phyloP scores from a whole-genome alignment of 164 flowering plant genomes.

The Piper longum region DNA sequence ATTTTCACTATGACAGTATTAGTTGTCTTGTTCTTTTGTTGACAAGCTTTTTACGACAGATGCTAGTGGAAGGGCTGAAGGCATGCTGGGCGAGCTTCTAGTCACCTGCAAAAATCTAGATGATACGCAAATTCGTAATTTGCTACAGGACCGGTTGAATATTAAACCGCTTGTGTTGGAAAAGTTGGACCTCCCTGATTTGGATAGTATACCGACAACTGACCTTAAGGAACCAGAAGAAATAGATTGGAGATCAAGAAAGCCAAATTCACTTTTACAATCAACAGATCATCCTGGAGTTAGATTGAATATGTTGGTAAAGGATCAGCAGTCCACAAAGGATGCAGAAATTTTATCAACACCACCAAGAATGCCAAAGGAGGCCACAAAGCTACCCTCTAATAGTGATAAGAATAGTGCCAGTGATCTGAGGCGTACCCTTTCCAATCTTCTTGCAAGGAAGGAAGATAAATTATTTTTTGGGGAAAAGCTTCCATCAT shows the following conservation, averaged over 20 bases:
- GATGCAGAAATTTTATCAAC: not conserved
- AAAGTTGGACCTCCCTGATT: constrained; percentile 1
- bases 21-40: constrained; percentile 1
- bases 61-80: constrained; percentile 13
- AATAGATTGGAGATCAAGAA: not conserved
- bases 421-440: not conserved
- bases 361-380: not conserved
- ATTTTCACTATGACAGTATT: not conserved
- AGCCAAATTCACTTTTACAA: not conserved
- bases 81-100: constrained; percentile 40
- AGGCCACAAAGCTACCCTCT: not conserved
- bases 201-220: not conserved
- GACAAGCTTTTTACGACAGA: constrained; percentile 12
- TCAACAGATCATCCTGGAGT: not conserved
- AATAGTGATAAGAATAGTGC: not conserved
- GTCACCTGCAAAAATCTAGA: constrained; percentile 33
- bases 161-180: constrained; percentile 1
- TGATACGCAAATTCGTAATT: not conserved
- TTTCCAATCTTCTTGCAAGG: not conserved
- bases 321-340: not conserved
- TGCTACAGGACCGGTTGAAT: not conserved
- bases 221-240: not conserved
- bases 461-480: no score
- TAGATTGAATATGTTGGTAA: not conserved
- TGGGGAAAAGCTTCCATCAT: not conserved